Base-by-base conservation (phyloP, 495 filamentous ascomycete species). In the Penicillium coffeae region DNA sequence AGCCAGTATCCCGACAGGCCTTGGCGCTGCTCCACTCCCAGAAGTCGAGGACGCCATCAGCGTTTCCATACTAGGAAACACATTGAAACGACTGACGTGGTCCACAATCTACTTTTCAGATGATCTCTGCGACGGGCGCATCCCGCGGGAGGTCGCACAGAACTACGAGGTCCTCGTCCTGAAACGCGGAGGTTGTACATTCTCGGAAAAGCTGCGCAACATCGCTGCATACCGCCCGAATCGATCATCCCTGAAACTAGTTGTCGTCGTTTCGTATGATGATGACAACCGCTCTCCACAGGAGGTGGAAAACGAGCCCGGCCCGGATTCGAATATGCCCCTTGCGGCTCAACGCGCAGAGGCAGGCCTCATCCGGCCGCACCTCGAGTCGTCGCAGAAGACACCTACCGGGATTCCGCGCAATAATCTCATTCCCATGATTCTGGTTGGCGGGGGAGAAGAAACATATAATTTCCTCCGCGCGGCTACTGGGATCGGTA, bases 131-230 rank as follows among this genome's bases (percentile, higher is more conserved):
- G 56, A 79, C 34, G 66, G 71, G 13, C 77, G 74, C 14, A 73
- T 95, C 0, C 80, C 83, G 0, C 72, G 79, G 12, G 66, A 76
- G 1, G 73, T 84, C 2, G 75, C 80, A 0, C 80, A 79, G 12
- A 72, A 70, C n/a, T 76, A 94, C 64, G 82, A 95, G 52, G 73
- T 96, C 13, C 79, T 98, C 48, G 79, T 96, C 20, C 77, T 97
- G 49, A 84, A 81, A 25, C 85, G 93, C 16, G 93, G 93, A 15
- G 84, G 81, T 2, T 98, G 93, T 69, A 86, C 74, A 33, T 97
- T 97, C 66, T 79, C 77, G 6, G 73, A 86, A 25, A 98, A 98
- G 59, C 71, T 97, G 0, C 74, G 75, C 19, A 91, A 88, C 54
- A 89, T 98, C 32, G 89, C 93, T 10, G 79, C 82, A 8, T 90